These are phyloP conservation scores for Xylaria flabelliformis DNA, from an alignment of 495 filamentous ascomycete species.

Conservation along the genomic window DNA sequence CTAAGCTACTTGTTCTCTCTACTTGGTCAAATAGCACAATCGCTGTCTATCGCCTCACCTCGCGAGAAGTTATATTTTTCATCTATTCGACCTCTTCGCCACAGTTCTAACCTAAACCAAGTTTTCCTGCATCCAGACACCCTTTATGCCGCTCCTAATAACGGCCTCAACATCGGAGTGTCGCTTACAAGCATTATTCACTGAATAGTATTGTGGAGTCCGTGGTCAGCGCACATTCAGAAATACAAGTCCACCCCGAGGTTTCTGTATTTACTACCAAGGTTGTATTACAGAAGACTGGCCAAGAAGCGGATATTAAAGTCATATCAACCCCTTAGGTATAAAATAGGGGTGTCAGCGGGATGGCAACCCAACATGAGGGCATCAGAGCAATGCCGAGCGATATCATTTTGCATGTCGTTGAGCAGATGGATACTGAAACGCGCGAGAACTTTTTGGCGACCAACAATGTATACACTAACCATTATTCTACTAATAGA, in stretches of 20 bases:
- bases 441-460: constrained; percentile 29
- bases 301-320: neutral
- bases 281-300: neutral
- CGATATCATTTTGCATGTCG: constrained; percentile 41
- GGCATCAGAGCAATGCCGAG: neutral
- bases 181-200: neutral
- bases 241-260: neutral
- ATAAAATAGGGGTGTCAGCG: neutral
- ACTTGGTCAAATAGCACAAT: neutral
- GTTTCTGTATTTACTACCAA: neutral
- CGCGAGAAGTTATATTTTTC: neutral
- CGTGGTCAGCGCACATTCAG: neutral
- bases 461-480: constrained; percentile 30
- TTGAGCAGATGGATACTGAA: constrained; percentile 32
- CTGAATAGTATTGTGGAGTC: neutral
- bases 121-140: neutral
- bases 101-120: neutral
- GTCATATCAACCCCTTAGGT: neutral
- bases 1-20: constrained; percentile 1
- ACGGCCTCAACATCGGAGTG: neutral
- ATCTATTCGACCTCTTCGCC: neutral
- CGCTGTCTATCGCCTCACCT: neutral
- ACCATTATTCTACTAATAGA: neutral
- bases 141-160: no score
- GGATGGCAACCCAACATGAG: neutral